A percentile compares a stretch with the other conserved stretches of the same genome.
These are phyloP conservation scores for Pseudogymnoascus pannorum DNA, from an alignment of 2,329 filamentous ascomycete genomes.

Conservation along the genomic window DNA sequence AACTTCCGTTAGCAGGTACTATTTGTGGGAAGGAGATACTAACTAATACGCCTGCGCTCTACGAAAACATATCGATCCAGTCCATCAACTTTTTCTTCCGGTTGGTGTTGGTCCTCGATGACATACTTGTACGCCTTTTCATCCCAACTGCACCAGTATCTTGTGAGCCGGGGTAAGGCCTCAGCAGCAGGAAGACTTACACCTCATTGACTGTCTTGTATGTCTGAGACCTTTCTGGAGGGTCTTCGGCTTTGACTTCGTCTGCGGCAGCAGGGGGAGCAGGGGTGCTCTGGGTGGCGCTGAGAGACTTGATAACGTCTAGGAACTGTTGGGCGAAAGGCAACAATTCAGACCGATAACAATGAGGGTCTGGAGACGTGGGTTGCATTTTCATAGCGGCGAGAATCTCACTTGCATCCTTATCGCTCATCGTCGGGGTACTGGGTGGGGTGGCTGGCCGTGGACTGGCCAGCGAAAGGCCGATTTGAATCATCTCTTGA, in stretches of 20 bases:
- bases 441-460: slow-evolving; percentile 6
- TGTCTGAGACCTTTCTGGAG: not conserved
- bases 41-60: slow-evolving; percentile 13
- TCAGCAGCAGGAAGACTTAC: slow-evolving; percentile 12
- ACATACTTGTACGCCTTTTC: slow-evolving; percentile 6
- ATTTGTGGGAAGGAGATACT: slow-evolving; percentile 10
- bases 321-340: slow-evolving; percentile 11
- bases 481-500: slow-evolving; percentile 15
- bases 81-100: not conserved
- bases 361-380: not conserved
- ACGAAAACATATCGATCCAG: slow-evolving; percentile 17
- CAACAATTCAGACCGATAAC: not conserved
- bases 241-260: not conserved
- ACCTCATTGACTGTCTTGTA: slow-evolving; percentile 16
- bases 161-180: slow-evolving; percentile 5
- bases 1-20: not conserved
- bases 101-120: slow-evolving; percentile 10
- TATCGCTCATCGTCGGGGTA: slow-evolving; percentile 11
- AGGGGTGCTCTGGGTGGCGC: slow-evolving; percentile 12
- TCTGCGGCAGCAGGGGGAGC: slow-evolving; percentile 2
- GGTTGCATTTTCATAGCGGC: not conserved
- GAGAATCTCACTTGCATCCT: not conserved
- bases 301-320: slow-evolving; percentile 14
- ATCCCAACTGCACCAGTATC: slow-evolving; percentile 18
- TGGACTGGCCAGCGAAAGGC: not conserved